Percentiles rank a stretch among this genome's conserved stretches.
These are phyloP conservation scores for Paracoccidioides lutzii DNA, from an alignment of 2,329 filamentous ascomycete species.

Conservation along the genomic window DNA sequence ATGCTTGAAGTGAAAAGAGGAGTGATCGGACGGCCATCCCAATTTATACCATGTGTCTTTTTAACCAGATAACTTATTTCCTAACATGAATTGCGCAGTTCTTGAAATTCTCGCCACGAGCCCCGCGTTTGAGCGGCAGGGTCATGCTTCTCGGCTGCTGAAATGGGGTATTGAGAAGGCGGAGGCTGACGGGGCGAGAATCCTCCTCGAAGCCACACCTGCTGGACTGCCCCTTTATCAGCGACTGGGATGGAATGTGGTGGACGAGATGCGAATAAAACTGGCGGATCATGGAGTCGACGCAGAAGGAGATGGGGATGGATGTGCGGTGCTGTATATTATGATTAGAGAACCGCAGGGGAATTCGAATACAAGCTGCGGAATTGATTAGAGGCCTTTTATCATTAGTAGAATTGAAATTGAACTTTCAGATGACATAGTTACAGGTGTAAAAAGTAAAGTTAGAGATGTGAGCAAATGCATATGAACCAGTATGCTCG, in stretches of 20 bases:
- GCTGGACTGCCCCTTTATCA: conserved; percentile 1
- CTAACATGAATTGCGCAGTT: background rate
- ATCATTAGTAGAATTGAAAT: too few relatives aligned
- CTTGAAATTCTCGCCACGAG: conserved; percentile 3
- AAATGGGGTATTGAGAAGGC: conserved; percentile 1
- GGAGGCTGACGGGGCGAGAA: conserved; percentile 1
- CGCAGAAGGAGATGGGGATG: background rate
- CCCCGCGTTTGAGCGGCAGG: conserved; percentile 1
- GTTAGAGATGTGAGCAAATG: too few relatives aligned
- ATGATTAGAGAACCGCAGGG: conserved; percentile 5
- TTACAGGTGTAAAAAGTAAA: background rate
- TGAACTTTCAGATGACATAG: background rate
- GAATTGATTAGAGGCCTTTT: background rate
- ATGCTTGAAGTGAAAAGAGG: too few relatives aligned
- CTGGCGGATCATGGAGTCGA: conserved; percentile 4
- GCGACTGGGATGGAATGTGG: conserved; percentile 1
- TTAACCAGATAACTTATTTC: too few relatives aligned
- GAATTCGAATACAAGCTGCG: background rate
- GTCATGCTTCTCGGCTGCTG: background rate
- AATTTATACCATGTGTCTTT: too few relatives aligned
- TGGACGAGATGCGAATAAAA: background rate
- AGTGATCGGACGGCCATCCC: too few relatives aligned
- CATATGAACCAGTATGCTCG: too few relatives aligned
- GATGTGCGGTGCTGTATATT: background rate
- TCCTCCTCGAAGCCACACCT: conserved; percentile 5